Base-by-base conservation (phyloP, 1,284 basidiomycete species). In the Apiotrichum laibachii region DNA sequence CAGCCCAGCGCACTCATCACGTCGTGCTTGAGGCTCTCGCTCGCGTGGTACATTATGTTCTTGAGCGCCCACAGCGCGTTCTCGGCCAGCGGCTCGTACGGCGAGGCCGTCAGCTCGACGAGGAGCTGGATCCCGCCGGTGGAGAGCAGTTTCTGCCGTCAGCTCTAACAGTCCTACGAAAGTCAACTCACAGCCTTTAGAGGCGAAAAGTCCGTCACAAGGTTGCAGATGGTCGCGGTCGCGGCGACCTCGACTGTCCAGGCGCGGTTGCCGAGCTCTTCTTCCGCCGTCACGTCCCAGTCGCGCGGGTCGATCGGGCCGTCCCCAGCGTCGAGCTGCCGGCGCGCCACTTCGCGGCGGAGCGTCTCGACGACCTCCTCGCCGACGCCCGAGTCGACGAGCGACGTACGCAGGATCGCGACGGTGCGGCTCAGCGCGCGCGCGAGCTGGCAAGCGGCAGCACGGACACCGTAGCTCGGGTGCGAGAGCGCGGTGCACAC, bases 161-260 rank as follows among this genome's bases (percentile, higher is more conserved):
- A 61, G 54, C 48, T 33, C 34, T 10, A n/a, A 34, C n/a, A 6
- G 13, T 18, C 18, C 10, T 11, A 16, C 2, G 2, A 22, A 13
- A 5, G 49, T 26, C 26, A 50, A 81, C 86, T 68, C 63, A 89
- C 88, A 56, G 80, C 75, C 60, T 86, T 81, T 65, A 94, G 73
- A 7, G 92, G 92, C 16, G 90, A 92, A 72, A 90, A 92, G 59
- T 93, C 89, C 56, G 86, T 87, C 5, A 94, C 83, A 34, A 94
- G 81, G 72, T 95, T 96, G 72, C 89, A 91, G 5, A 94, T 82
- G 0, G 86, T 87, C 1, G 85, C 83, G 0, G 89, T 79, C 0
- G 90, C 89, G 1, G 88, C 88, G 40, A 83, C 82, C 50, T 86
- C 82, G 31, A 94, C 89, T 13, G 87, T 80, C 48, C 82, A 78